phyloP scores from a whole-genome alignment of 1,139 yeast genomes.

The Yamadazyma oceani region DNA sequence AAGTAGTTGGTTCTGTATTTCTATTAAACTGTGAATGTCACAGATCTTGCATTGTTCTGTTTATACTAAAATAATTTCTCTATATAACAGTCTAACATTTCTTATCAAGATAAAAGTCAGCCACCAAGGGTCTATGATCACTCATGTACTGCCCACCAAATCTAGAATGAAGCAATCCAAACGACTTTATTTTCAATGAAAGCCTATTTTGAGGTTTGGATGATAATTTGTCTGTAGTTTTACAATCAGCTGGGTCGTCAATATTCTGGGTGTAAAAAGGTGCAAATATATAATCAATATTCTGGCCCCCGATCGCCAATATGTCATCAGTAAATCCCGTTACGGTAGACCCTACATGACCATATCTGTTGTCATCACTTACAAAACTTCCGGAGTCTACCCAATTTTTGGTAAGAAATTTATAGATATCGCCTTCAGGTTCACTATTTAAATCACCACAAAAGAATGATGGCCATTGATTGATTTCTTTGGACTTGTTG shows the following conservation, averaged over 20 bases:
- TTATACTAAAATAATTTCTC: background rate
- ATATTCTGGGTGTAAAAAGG: constrained; percentile 31
- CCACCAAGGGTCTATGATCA: constrained; percentile 57
- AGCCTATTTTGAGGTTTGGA: constrained; percentile 15
- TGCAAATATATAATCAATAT: constrained; percentile 53
- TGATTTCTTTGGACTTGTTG: constrained; percentile 35
- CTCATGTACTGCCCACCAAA: constrained; percentile 46
- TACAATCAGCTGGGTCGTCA: constrained; percentile 21
- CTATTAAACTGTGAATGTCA: no score
- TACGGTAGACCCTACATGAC: constrained; percentile 44
- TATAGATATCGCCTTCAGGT: constrained; percentile 49
- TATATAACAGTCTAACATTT: constrained; percentile 15
- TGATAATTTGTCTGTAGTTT: constrained; percentile 7
- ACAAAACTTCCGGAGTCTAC: constrained; percentile 30
- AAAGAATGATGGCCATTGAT: constrained; percentile 42
- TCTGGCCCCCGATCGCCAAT: constrained; percentile 30
- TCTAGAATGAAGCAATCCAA: constrained; percentile 48
- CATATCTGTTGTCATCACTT: constrained; percentile 35
- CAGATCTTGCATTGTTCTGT: no score
- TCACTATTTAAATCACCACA: constrained; percentile 58
- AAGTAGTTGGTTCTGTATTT: no score
- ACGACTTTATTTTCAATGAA: constrained; percentile 27
- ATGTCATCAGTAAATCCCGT: constrained; percentile 50
- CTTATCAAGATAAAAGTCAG: constrained; percentile 30
- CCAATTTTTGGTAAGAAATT: constrained; percentile 30